Evolutionary conservation across 2,329 filamentous ascomycete species (phyloP).

Genomic region (Myriosclerotinia duriaeana): DNA sequence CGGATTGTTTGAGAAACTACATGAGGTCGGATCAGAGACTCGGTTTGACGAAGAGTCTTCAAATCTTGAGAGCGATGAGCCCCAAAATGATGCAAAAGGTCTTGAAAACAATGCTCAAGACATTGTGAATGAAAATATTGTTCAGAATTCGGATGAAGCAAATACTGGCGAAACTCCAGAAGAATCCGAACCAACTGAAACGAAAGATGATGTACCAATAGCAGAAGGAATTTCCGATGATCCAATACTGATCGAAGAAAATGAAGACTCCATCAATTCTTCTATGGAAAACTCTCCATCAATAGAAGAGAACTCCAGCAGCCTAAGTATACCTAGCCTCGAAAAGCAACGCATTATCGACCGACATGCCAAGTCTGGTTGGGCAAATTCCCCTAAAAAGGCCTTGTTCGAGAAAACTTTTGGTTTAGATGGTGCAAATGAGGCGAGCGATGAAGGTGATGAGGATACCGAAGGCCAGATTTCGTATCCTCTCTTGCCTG

Average conservation of each 20-base stretch:
- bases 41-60: not conserved
- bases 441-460: conserved; percentile 14
- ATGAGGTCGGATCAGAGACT: conserved; percentile 1
- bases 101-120: not conserved
- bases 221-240: too few relatives aligned
- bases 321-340: not conserved
- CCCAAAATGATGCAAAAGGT: not conserved
- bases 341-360: conserved; percentile 3
- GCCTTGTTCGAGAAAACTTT: conserved; percentile 16
- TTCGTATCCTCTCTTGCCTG: not conserved
- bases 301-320: not conserved
- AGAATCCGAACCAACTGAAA: not conserved
- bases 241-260: not conserved
- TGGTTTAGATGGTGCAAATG: conserved; percentile 20
- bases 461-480: not conserved
- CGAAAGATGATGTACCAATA: not conserved
- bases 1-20: conserved; percentile 7
- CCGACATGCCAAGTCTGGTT: conserved; percentile 18
- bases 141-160: not conserved
- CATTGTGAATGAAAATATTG: not conserved
- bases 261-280: not conserved
- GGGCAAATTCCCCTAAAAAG: conserved; percentile 6
- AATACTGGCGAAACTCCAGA: not conserved
- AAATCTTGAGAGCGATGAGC: not conserved
- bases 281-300: not conserved